phyloP scores from a whole-genome alignment of 2,329 filamentous ascomycete species.

The Ophiosphaerella narmari region DNA sequence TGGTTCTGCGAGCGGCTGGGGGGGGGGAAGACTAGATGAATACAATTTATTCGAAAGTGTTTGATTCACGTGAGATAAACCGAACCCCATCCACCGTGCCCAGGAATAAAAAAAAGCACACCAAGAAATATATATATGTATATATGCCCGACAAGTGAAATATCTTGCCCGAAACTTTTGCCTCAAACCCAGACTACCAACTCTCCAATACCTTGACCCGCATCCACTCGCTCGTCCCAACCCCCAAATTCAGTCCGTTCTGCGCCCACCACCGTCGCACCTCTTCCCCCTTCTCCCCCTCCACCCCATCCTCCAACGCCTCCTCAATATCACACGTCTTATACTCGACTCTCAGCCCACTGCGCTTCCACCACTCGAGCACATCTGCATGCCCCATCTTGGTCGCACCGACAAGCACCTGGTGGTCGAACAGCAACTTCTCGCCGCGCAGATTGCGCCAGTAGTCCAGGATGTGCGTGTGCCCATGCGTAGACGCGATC shows the following conservation, averaged over 20 bases:
- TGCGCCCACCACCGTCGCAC: constrained; percentile 86
- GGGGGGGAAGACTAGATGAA: neutral
- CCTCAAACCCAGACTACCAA: neutral
- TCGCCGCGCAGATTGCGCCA: constrained; percentile 78
- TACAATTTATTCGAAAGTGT: no score
- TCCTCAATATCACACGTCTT: constrained; percentile 96
- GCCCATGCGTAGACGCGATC: constrained; percentile 81
- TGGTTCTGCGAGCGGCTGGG: neutral
- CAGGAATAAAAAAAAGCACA: no score
- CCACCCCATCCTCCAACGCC: constrained; percentile 84
- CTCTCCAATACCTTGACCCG: constrained; percentile 68
- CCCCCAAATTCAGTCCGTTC: constrained; percentile 79
- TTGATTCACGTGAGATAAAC: no score
- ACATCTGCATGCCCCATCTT: constrained; percentile 84
- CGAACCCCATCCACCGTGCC: no score
- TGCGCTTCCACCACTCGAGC: constrained; percentile 89
- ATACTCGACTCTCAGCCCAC: constrained; percentile 81
- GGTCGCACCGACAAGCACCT: constrained; percentile 84
- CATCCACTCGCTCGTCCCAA: constrained; percentile 89
- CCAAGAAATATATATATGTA: no score
- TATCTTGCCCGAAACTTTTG: no score
- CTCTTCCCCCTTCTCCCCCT: constrained; percentile 67
- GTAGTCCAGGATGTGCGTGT: constrained; percentile 79
- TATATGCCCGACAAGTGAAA: no score
- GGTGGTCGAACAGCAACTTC: constrained; percentile 79